A percentile compares a stretch with the other conserved stretches of the same genome.
phyloP scores from a whole-genome alignment of 257 asterid genomes.

The Linaria vulgaris region DNA sequence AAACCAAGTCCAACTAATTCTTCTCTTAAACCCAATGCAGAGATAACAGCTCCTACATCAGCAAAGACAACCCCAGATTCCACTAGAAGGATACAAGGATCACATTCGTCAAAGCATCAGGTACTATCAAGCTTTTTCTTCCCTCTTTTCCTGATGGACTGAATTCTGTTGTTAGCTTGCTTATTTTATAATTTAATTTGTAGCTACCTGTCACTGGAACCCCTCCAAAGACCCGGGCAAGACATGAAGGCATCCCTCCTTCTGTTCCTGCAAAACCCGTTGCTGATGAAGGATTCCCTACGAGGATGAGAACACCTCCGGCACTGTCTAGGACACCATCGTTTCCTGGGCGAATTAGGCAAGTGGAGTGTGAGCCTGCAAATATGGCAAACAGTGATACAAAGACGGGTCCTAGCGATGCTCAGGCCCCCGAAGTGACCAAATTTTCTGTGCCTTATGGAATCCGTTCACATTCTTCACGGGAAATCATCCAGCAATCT shows the following conservation, averaged over 20 bases:
- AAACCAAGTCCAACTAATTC: constrained; percentile 38
- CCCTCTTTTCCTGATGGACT: neutral
- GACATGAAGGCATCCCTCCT: constrained; percentile 61
- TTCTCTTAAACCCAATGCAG: constrained; percentile 43
- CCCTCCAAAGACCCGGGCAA: constrained; percentile 65
- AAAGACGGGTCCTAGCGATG: constrained; percentile 35
- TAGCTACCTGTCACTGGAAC: constrained; percentile 62
- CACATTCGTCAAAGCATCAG: constrained; percentile 73
- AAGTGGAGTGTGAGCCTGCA: constrained; percentile 43
- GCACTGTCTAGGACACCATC: constrained; percentile 47
- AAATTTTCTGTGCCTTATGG: constrained; percentile 35
- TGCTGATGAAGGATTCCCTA: constrained; percentile 53
- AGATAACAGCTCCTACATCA: constrained; percentile 38
- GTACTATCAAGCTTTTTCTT: constrained; percentile 34
- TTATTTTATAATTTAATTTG: constrained; percentile 26
- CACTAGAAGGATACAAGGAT: constrained; percentile 43
- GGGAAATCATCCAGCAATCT: constrained; percentile 39
- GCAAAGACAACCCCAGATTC: constrained; percentile 46
- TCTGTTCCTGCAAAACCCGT: constrained; percentile 45
- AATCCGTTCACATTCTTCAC: constrained; percentile 29
- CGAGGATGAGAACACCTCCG: constrained; percentile 63
- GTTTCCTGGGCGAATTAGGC: constrained; percentile 52
- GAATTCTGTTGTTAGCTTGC: constrained; percentile 1
- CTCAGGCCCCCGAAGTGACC: constrained; percentile 36
- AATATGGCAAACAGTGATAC: constrained; percentile 28